Percentiles rank a stretch among this genome's conserved stretches.
Conservation (phyloP, 192 early-diverging fungal species). For the Podila epigama region DNA sequence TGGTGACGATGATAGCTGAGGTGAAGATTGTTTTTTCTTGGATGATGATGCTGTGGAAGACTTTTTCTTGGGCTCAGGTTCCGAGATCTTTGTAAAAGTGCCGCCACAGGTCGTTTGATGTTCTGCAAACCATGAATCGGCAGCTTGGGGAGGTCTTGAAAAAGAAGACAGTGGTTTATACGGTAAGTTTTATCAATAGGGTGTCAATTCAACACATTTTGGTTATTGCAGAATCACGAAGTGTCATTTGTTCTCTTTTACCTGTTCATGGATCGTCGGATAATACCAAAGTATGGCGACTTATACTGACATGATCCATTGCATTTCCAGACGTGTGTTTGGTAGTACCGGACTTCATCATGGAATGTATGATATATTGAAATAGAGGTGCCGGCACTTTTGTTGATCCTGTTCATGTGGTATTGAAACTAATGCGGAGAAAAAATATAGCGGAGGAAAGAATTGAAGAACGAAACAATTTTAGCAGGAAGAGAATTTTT, state of each 20-base stretch:
- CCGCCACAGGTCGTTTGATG: slow-evolving; percentile 73
- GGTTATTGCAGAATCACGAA: background rate
- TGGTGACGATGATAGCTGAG: background rate
- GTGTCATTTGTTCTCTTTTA: background rate
- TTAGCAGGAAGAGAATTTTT: background rate
- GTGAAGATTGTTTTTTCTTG: background rate
- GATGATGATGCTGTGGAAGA: background rate
- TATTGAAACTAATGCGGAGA: slow-evolving; percentile 48
- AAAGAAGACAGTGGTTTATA: background rate
- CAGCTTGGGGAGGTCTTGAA: slow-evolving; percentile 66
- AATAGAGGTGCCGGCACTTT: slow-evolving; percentile 56
- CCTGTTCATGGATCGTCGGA: slow-evolving; percentile 69
- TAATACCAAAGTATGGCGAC: slow-evolving; percentile 67
- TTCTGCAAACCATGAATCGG: slow-evolving; percentile 68
- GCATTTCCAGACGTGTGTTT: slow-evolving; percentile 75
- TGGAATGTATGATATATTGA: slow-evolving; percentile 75
- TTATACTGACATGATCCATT: slow-evolving; percentile 60
- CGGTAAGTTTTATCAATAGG: background rate
- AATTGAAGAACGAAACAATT: background rate
- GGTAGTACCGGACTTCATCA: slow-evolving; percentile 71
- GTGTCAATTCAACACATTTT: background rate
- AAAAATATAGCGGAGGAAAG: background rate
- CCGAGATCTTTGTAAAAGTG: slow-evolving; percentile 65
- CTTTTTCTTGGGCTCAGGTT: slow-evolving; percentile 54
- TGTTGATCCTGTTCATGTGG: slow-evolving; percentile 62